phyloP scores from a whole-genome alignment of 352 stramenopile genomes.

The Pythium brassicae region DNA sequence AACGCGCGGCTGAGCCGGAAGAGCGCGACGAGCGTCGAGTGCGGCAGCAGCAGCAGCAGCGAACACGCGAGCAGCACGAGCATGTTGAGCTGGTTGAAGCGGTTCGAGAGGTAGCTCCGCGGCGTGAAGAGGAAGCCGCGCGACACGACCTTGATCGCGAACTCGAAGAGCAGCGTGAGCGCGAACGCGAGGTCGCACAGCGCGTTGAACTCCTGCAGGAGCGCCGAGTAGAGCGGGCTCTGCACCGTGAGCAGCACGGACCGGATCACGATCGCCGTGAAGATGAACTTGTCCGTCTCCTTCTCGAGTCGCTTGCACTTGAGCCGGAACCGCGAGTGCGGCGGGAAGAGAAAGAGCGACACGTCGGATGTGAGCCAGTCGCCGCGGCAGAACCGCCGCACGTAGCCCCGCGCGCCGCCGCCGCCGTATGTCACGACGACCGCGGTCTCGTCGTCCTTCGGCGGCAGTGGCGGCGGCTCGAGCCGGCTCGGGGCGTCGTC shows the following conservation, averaged over 20 bases:
- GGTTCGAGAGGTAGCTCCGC: constrained; percentile 76
- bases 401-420: background rate
- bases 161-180: constrained; percentile 75
- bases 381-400: constrained; percentile 56
- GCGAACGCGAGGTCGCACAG: constrained; percentile 72
- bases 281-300: constrained; percentile 85
- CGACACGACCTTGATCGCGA: constrained; percentile 77
- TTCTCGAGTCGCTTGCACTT: constrained; percentile 71
- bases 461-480: too few relatives aligned
- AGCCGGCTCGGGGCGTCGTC: too few relatives aligned
- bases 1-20: constrained; percentile 78
- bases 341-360: constrained; percentile 73
- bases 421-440: background rate
- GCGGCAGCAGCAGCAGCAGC: constrained; percentile 60
- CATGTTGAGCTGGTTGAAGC: constrained; percentile 85
- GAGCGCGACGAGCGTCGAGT: constrained; percentile 68
- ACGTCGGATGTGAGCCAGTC: constrained; percentile 78
- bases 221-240: constrained; percentile 66
- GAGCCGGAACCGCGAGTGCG: constrained; percentile 59
- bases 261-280: constrained; percentile 71
- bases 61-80: constrained; percentile 75
- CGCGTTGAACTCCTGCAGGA: constrained; percentile 80
- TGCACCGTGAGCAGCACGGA: constrained; percentile 72
- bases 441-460: background rate
- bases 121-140: constrained; percentile 76